Evolutionary conservation across 305 asterid genomes (phyloP).

Genomic region (Fraxinus velutina): DNA sequence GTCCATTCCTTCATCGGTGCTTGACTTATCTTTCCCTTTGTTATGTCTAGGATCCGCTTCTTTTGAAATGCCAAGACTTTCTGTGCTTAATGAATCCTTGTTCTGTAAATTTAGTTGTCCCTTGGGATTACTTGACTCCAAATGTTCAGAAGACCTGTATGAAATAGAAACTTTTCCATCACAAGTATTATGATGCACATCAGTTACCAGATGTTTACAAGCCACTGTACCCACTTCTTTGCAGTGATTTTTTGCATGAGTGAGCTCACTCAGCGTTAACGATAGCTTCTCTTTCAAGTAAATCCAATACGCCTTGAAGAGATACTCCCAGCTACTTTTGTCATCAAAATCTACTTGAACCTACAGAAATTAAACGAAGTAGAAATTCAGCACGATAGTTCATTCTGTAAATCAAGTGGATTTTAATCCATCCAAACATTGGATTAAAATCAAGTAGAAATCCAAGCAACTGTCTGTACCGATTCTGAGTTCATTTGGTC

Average conservation of each 20-base stretch:
- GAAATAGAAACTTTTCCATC: conserved; percentile 33
- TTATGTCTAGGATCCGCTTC: conserved; percentile 15
- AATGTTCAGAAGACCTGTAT: conserved; percentile 30
- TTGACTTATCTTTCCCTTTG: conserved; percentile 16
- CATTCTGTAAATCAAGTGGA: not conserved
- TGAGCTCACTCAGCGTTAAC: conserved; percentile 57
- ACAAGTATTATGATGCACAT: conserved; percentile 25
- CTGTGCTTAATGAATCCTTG: conserved; percentile 32
- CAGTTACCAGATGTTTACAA: conserved; percentile 32
- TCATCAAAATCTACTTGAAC: conserved; percentile 88
- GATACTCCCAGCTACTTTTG: conserved; percentile 76
- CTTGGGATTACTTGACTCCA: too few relatives aligned
- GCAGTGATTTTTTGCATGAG: conserved; percentile 60
- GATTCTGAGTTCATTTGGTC: conserved; percentile 55
- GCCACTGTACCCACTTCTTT: conserved; percentile 35
- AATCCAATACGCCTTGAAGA: conserved; percentile 86
- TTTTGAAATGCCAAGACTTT: conserved; percentile 22
- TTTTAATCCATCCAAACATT: not conserved
- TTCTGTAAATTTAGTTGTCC: conserved; percentile 26
- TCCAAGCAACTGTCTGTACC: conserved; percentile 36
- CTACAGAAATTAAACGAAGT: conserved; percentile 37
- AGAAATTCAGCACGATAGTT: conserved; percentile 11
- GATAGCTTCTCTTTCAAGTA: conserved; percentile 57
- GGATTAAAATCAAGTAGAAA: not conserved
- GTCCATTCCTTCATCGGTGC: conserved; percentile 20